Percentiles rank a stretch among this genome's conserved stretches.
Conservation (phyloP, 345 rosid species). For the Sonneratia caseolaris region DNA sequence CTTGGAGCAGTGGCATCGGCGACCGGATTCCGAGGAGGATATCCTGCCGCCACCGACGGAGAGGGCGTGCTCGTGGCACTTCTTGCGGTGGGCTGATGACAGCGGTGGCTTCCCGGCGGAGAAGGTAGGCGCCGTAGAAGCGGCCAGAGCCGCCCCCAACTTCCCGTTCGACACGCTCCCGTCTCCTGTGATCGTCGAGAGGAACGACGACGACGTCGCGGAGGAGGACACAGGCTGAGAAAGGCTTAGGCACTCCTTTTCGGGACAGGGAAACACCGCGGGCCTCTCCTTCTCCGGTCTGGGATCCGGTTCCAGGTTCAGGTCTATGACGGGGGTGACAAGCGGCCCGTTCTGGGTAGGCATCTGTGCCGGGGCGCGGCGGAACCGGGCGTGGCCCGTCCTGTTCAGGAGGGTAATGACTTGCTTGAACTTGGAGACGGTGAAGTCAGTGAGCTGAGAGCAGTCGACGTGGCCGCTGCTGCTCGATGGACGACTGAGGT, state of each 20-base stretch:
- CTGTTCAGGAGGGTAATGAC: slow-evolving; percentile 33
- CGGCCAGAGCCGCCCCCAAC: slow-evolving; percentile 20
- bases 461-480: slow-evolving; percentile 9
- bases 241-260: slow-evolving; percentile 8
- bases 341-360: slow-evolving; percentile 4
- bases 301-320: slow-evolving; percentile 6
- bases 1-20: slow-evolving; percentile 44
- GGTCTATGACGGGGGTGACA: not conserved
- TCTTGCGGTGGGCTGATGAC: slow-evolving; percentile 21
- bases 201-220: slow-evolving; percentile 28
- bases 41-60: slow-evolving; percentile 9
- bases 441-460: slow-evolving; percentile 24
- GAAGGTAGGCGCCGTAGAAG: slow-evolving; percentile 1
- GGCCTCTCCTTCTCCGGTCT: not conserved
- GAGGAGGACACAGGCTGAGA: slow-evolving; percentile 17
- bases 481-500: slow-evolving; percentile 1
- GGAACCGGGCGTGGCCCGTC: slow-evolving; percentile 45
- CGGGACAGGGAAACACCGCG: not conserved
- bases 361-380: slow-evolving; percentile 21
- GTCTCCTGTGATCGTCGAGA: slow-evolving; percentile 41
- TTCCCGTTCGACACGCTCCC: slow-evolving; percentile 40
- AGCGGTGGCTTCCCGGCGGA: slow-evolving; percentile 36
- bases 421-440: slow-evolving; percentile 37
- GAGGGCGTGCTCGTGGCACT: slow-evolving; percentile 26
- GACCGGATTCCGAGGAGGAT: slow-evolving; percentile 7